A percentile compares a stretch with the other conserved stretches of the same genome.
These are phyloP conservation scores for Trichosporon sp. DNA, from an alignment of 1,284 basidiomycete genomes.

Conservation along the genomic window DNA sequence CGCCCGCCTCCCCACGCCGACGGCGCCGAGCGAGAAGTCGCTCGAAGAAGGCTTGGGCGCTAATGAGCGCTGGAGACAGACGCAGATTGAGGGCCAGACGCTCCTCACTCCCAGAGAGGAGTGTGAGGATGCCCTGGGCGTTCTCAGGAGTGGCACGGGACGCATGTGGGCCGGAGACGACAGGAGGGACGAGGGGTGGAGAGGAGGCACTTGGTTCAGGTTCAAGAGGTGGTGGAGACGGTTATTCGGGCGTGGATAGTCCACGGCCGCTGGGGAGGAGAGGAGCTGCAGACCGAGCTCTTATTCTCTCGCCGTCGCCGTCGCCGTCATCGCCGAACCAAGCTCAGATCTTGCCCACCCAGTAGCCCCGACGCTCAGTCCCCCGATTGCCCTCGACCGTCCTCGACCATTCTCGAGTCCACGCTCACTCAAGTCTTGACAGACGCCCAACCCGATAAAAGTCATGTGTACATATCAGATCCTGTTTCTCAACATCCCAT, in stretches of 20 bases:
- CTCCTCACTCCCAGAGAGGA: constrained; percentile 37
- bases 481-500: too few species aligned
- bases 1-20: constrained; percentile 41
- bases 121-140: constrained; percentile 41
- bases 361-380: too few species aligned
- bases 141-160: constrained; percentile 49
- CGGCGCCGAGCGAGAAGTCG: constrained; percentile 37
- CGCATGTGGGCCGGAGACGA: constrained; percentile 47
- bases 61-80: constrained; percentile 34
- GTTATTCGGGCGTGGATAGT: constrained; percentile 38
- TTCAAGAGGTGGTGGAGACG: constrained; percentile 49
- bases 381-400: too few species aligned
- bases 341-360: too few species aligned
- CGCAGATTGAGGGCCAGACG: constrained; percentile 32
- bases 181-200: constrained; percentile 39
- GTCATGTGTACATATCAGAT: too few species aligned
- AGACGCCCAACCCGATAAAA: too few species aligned
- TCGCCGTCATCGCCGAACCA: too few species aligned
- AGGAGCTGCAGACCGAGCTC: too few species aligned
- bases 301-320: too few species aligned
- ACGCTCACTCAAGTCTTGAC: too few species aligned
- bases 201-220: constrained; percentile 46
- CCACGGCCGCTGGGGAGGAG: background rate
- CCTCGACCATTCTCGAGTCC: too few species aligned
- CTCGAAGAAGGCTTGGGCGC: constrained; percentile 36